These are phyloP conservation scores for Gnomoniopsis smithogilvyi DNA, from an alignment of 2,329 filamentous ascomycete species.

Conservation along the genomic window DNA sequence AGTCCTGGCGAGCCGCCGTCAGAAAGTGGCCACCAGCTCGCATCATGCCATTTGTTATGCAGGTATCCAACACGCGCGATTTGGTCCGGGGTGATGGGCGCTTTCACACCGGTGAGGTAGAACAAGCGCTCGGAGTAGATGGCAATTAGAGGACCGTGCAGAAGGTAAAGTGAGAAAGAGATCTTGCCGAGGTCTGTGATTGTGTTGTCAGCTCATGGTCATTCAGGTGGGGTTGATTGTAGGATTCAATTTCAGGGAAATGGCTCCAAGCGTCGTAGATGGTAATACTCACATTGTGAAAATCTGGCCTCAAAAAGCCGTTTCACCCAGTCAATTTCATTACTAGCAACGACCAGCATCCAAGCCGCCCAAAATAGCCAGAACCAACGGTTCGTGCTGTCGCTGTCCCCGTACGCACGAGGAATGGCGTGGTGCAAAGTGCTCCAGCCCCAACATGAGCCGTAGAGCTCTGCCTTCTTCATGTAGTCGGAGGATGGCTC, in stretches of 20 bases:
- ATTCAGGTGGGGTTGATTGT: too few species aligned
- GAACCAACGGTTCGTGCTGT: slow-evolving; percentile 9
- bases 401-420: slow-evolving; percentile 3
- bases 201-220: not conserved
- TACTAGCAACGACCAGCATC: slow-evolving; percentile 5
- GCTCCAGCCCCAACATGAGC: slow-evolving; percentile 6
- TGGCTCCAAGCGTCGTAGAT: not conserved
- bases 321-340: slow-evolving; percentile 11
- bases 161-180: slow-evolving; percentile 11
- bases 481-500: slow-evolving; percentile 3
- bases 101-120: slow-evolving; percentile 4
- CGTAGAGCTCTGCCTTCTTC: not conserved
- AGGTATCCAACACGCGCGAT: not conserved
- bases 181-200: slow-evolving; percentile 2
- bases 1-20: slow-evolving; percentile 1
- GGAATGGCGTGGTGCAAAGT: slow-evolving; percentile 12
- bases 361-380: slow-evolving; percentile 20
- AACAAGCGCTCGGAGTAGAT: slow-evolving; percentile 8
- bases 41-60: slow-evolving; percentile 9
- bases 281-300: slow-evolving; percentile 10
- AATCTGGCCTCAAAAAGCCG: slow-evolving; percentile 5
- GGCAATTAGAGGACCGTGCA: slow-evolving; percentile 6
- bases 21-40: slow-evolving; percentile 5
- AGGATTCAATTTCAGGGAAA: not conserved
- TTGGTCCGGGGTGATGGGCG: not conserved